Conservation (phyloP, 495 filamentous ascomycete species). For the Talaromyces borbonicus region DNA sequence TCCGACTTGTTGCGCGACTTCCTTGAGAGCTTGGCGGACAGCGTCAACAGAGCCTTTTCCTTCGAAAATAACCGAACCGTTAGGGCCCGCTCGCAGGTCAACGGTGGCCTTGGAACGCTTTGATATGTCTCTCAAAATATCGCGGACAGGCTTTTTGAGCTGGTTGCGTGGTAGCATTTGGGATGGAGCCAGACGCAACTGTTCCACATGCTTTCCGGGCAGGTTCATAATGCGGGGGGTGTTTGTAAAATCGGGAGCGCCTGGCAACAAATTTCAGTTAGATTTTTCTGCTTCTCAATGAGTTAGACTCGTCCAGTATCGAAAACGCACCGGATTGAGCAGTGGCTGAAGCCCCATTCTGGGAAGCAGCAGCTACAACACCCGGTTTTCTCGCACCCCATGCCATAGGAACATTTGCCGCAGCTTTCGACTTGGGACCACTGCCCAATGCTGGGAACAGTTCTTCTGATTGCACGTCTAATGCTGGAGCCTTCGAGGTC, state of each 20-base stretch:
- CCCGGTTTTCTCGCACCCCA: conserved; percentile 61
- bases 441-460: conserved; percentile 81
- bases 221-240: conserved; percentile 55
- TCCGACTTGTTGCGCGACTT: conserved; percentile 75
- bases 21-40: conserved; percentile 72
- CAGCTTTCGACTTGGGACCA: conserved; percentile 50
- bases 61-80: conserved; percentile 63
- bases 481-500: conserved; percentile 31
- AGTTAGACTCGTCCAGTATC: background rate
- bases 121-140: conserved; percentile 81
- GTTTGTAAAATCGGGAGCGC: conserved; percentile 14
- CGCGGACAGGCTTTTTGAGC: conserved; percentile 69
- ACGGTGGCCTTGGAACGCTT: conserved; percentile 78
- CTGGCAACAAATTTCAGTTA: background rate
- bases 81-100: conserved; percentile 56
- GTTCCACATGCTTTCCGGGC: conserved; percentile 69
- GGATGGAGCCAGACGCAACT: conserved; percentile 56
- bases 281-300: background rate
- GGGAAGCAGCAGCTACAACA: conserved; percentile 45
- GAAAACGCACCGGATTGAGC: conserved; percentile 31
- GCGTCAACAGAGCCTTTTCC: conserved; percentile 69
- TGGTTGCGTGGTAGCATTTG: conserved; percentile 64
- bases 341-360: conserved; percentile 45
- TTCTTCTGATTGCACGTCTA: conserved; percentile 82
- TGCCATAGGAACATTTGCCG: conserved; percentile 47